Base-by-base conservation (phyloP, 2,329 filamentous ascomycete genomes). In the Incumbomyces lentus region DNA sequence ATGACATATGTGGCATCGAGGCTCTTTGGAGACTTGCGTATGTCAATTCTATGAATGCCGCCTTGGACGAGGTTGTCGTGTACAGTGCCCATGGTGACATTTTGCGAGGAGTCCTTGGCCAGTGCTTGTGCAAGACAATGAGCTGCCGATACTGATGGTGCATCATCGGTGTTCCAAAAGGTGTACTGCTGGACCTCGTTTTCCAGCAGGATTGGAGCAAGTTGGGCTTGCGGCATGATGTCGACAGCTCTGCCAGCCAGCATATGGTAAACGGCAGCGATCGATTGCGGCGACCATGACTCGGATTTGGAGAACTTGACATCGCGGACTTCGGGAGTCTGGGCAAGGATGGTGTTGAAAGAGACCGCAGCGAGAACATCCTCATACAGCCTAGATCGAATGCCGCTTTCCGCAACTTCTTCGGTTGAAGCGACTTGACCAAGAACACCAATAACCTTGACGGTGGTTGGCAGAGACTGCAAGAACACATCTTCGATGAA, bases 401-500 rank as follows among this genome's bases (percentile, higher is more conserved):
- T 69, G 13, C 82, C 82, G 45, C 76, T 66, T 62, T 96, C 90
- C 34, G 78, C 71, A 6, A 92, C 84, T 49, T 81, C 79, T 49
- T 77, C 70, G 52, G 85, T 76, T 55, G 85, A 81, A 51, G 74
- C 68, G 55, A 98, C 90, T 64, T 98, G 92, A 45, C 92, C 92
- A 5, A 98, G 78, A 16, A 96, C 87, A 32, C 83, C 82, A 54
- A 98, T 75, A 52, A 76, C 84, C 66, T 78, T 79, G 39, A 82
- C 78, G 31, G 84, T 84, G 55, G 79, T 72, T 30, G 92, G 88
- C 22, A 98, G 76, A 10, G 78, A 77, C 55, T 83, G 80, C 52
- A 96, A 71, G 74, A 98, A 96, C 43, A 86, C 85, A 63, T 95
- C 88, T 68, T 98, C 92, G 29, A 92, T 79, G 60, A 98, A 96